phyloP scores from a whole-genome alignment of 352 stramenopile species.

The Pythium scleroteichum region DNA sequence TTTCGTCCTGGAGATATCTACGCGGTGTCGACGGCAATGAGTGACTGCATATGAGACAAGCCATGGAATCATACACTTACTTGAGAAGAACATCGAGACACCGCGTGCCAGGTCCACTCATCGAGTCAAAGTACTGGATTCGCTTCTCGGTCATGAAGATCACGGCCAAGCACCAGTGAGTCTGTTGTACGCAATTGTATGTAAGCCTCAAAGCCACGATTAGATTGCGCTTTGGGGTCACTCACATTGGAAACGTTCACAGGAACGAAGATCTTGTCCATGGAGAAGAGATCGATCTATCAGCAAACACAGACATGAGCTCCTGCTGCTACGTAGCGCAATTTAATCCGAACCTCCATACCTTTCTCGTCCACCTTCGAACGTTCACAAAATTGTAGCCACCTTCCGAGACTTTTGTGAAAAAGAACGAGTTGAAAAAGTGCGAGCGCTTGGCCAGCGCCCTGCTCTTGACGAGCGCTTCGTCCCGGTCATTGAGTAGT shows the following conservation, averaged over 20 bases:
- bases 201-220: not conserved
- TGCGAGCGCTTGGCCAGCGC: slow-evolving; percentile 58
- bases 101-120: slow-evolving; percentile 65
- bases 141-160: slow-evolving; percentile 87
- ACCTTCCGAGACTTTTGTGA: slow-evolving; percentile 76
- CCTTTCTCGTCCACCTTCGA: slow-evolving; percentile 80
- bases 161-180: slow-evolving; percentile 85
- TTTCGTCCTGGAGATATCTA: slow-evolving; percentile 84
- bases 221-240: too few species aligned
- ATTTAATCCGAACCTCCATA: not conserved
- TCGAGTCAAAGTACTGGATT: slow-evolving; percentile 90
- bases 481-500: slow-evolving; percentile 73
- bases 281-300: slow-evolving; percentile 86
- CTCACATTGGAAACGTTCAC: slow-evolving; percentile 87
- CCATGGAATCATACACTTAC: slow-evolving; percentile 29
- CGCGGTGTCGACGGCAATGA: not conserved
- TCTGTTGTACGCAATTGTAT: slow-evolving; percentile 33
- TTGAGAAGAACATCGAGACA: slow-evolving; percentile 72
- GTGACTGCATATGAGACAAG: not conserved
- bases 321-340: not conserved
- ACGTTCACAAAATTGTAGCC: slow-evolving; percentile 88
- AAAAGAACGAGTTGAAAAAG: slow-evolving; percentile 91
- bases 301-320: not conserved
- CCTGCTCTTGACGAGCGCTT: slow-evolving; percentile 48
- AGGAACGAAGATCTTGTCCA: slow-evolving; percentile 89